A percentile compares a stretch with the other conserved stretches of the same genome.
Conservation (phyloP, 1,139 yeast genomes). For the Scheffersomyces lignicola region DNA sequence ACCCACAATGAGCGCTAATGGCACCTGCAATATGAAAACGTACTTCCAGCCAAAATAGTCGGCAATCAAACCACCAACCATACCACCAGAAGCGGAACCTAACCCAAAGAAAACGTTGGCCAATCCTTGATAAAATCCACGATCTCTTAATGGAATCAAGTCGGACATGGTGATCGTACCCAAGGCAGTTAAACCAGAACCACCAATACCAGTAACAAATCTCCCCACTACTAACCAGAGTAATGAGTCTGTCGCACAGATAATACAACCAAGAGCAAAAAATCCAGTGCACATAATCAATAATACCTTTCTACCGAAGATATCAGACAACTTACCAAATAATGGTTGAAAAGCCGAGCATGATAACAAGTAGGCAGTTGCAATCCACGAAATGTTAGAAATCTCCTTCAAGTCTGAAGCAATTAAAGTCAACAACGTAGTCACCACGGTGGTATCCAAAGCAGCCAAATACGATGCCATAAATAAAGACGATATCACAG, state of each 20-base stretch:
- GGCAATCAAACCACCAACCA: slow-evolving; percentile 66
- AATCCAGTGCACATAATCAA: slow-evolving; percentile 35
- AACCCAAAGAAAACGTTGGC: slow-evolving; percentile 49
- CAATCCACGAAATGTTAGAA: slow-evolving; percentile 47
- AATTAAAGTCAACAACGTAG: slow-evolving; percentile 41
- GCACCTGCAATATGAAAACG: slow-evolving; percentile 55
- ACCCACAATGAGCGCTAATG: slow-evolving; percentile 58
- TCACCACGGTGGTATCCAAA: slow-evolving; percentile 45
- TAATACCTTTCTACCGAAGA: slow-evolving; percentile 68
- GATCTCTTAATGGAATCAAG: slow-evolving; percentile 49
- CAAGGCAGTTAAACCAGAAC: slow-evolving; percentile 52
- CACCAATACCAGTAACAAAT: slow-evolving; percentile 58
- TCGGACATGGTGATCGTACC: slow-evolving; percentile 56
- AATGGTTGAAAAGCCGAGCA: slow-evolving; percentile 61
- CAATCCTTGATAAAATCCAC: slow-evolving; percentile 55
- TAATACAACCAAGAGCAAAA: slow-evolving; percentile 41
- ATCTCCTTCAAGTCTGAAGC: slow-evolving; percentile 46
- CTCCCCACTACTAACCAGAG: slow-evolving; percentile 57
- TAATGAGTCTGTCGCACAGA: slow-evolving; percentile 42
- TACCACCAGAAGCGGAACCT: slow-evolving; percentile 59
- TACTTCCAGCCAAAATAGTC: slow-evolving; percentile 80
- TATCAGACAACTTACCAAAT: slow-evolving; percentile 83
- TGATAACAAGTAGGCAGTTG: slow-evolving; percentile 43
- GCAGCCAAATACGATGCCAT: slow-evolving; percentile 46
- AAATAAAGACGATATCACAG: slow-evolving; percentile 36